These are phyloP conservation scores for Nemania abortiva DNA, from an alignment of 2,329 filamentous ascomycete species.

Conservation along the genomic window DNA sequence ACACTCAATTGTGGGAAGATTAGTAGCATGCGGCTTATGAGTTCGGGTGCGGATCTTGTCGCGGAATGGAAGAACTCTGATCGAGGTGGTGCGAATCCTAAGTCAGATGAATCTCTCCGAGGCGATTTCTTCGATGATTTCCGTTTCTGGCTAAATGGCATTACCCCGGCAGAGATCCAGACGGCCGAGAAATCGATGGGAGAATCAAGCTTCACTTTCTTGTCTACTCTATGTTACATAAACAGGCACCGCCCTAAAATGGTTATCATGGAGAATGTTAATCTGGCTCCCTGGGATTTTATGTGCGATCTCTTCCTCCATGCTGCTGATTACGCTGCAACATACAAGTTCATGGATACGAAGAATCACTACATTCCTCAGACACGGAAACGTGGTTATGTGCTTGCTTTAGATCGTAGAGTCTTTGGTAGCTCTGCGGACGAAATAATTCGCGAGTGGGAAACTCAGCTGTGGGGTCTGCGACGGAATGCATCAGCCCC, in stretches of 20 bases:
- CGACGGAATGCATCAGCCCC: slow-evolving; percentile 71
- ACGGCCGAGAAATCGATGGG: slow-evolving; percentile 70
- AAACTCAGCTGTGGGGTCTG: slow-evolving; percentile 58
- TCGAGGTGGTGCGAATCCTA: background rate
- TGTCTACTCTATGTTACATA: slow-evolving; percentile 69
- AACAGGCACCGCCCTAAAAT: slow-evolving; percentile 68
- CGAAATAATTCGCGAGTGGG: slow-evolving; percentile 57
- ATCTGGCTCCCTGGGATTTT: slow-evolving; percentile 67
- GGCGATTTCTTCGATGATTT: slow-evolving; percentile 34
- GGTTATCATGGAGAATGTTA: slow-evolving; percentile 80
- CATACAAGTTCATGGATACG: slow-evolving; percentile 68
- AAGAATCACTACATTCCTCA: slow-evolving; percentile 82
- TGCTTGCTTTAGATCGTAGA: slow-evolving; percentile 65
- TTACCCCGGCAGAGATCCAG: slow-evolving; percentile 58
- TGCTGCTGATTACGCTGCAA: slow-evolving; percentile 67
- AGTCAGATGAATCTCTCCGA: slow-evolving; percentile 9
- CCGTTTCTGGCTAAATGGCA: slow-evolving; percentile 18
- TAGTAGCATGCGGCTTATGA: slow-evolving; percentile 50
- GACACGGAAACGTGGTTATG: slow-evolving; percentile 71
- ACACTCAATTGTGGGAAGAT: slow-evolving; percentile 65
- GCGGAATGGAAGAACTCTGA: slow-evolving; percentile 4
- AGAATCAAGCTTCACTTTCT: slow-evolving; percentile 75
- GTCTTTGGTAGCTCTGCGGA: slow-evolving; percentile 46
- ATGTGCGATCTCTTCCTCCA: slow-evolving; percentile 58
- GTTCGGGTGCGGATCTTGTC: slow-evolving; percentile 54